A percentile compares a stretch with the other conserved stretches of the same genome.
Conservation (phyloP, 1,139 yeast species). For the Yamadazyma taylorii region DNA sequence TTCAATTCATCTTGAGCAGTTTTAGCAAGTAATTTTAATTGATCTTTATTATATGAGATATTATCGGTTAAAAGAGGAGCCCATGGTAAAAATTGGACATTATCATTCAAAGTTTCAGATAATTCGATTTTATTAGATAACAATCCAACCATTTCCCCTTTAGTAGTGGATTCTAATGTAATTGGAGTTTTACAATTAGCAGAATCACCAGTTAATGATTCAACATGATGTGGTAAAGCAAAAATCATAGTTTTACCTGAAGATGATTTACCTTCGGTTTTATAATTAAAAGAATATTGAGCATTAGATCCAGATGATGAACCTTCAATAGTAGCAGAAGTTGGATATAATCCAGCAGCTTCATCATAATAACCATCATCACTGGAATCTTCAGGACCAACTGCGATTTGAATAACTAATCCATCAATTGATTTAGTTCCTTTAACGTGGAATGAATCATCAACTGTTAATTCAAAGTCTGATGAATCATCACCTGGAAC, state of each 20-base stretch:
- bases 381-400: slow-evolving; percentile 38
- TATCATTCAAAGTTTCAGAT: slow-evolving; percentile 49
- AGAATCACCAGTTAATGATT: slow-evolving; percentile 44
- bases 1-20: slow-evolving; percentile 59
- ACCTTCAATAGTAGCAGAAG: slow-evolving; percentile 33
- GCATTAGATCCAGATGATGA: slow-evolving; percentile 38
- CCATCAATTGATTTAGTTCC: slow-evolving; percentile 53
- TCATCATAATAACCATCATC: slow-evolving; percentile 32
- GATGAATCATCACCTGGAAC: slow-evolving; percentile 35
- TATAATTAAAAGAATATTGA: slow-evolving; percentile 52
- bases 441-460: slow-evolving; percentile 35
- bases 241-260: slow-evolving; percentile 56
- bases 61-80: slow-evolving; percentile 23
- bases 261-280: slow-evolving; percentile 52
- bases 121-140: slow-evolving; percentile 50
- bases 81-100: slow-evolving; percentile 66
- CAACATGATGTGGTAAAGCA: slow-evolving; percentile 73
- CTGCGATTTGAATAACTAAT: slow-evolving; percentile 60
- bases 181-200: slow-evolving; percentile 46
- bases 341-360: slow-evolving; percentile 41
- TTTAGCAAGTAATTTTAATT: slow-evolving; percentile 50
- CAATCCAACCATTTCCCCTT: slow-evolving; percentile 66
- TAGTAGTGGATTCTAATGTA: slow-evolving; percentile 55
- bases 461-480: slow-evolving; percentile 36
- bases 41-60: slow-evolving; percentile 50